Evolutionary conservation across 106 monocot genomes (phyloP).

Genomic region (Narthecium ossifragum): DNA sequence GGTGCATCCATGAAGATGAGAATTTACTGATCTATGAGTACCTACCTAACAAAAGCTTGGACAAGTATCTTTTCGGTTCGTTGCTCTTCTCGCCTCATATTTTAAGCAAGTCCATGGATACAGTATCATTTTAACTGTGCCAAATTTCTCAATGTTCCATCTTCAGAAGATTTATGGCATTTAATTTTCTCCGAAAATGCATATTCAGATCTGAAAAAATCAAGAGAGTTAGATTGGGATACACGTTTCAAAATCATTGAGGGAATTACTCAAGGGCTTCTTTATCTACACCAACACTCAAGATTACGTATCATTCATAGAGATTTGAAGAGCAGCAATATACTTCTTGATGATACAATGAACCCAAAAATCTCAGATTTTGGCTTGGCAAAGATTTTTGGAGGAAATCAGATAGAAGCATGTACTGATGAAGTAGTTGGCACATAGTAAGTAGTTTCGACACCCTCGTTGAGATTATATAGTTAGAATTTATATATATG

Average conservation of each 20-base stretch:
- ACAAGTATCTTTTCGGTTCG: conserved; percentile 26
- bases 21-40: conserved; percentile 28
- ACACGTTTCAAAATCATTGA: not conserved
- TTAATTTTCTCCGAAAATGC: too few relatives aligned
- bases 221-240: not conserved
- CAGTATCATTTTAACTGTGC: too few relatives aligned
- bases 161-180: too few relatives aligned
- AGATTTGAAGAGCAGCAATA: conserved; percentile 1
- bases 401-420: not conserved
- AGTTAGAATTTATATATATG: too few relatives aligned
- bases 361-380: conserved; percentile 6
- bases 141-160: too few relatives aligned
- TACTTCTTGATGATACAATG: not conserved
- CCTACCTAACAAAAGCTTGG: conserved; percentile 37
- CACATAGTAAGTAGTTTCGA: conserved; percentile 2
- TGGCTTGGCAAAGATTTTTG: conserved; percentile 2
- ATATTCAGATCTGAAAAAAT: not conserved
- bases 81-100: too few relatives aligned
- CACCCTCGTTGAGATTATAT: too few relatives aligned
- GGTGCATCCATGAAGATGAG: conserved; percentile 20
- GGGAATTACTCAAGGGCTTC: not conserved
- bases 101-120: too few relatives aligned
- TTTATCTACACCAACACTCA: conserved; percentile 2
- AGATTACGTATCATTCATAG: conserved; percentile 3
- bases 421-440: not conserved